These are phyloP conservation scores for Achlya hypogyna DNA, from an alignment of 352 stramenopile species.

Conservation along the genomic window DNA sequence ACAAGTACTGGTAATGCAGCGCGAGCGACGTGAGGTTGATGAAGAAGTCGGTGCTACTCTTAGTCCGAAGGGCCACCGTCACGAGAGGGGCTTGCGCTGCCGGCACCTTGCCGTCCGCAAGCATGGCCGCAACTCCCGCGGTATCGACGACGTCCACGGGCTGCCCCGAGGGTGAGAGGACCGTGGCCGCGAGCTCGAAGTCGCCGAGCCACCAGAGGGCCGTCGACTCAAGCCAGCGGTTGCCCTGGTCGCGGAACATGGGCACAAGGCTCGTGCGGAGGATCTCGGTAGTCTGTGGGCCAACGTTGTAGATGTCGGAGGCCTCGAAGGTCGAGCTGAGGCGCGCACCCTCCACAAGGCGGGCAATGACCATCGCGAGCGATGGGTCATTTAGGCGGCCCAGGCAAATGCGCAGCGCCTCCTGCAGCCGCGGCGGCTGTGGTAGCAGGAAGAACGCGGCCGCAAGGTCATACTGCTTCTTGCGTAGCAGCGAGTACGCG, in stretches of 20 bases:
- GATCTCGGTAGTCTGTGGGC: conserved; percentile 39
- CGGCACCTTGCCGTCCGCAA: neutral
- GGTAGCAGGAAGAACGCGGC: conserved; percentile 90
- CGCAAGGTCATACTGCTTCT: conserved; percentile 85
- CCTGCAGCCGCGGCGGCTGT: conserved; percentile 87
- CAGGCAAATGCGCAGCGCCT: conserved; percentile 84
- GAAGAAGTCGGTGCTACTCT: conserved; percentile 56
- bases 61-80: conserved; percentile 31
- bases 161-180: conserved; percentile 57
- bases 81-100: neutral
- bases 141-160: conserved; percentile 37
- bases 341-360: conserved; percentile 70
- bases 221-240: conserved; percentile 71
- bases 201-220: conserved; percentile 78
- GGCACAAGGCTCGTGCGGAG: conserved; percentile 62
- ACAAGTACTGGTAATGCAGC: conserved; percentile 75
- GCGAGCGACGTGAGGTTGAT: conserved; percentile 78
- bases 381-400: conserved; percentile 80
- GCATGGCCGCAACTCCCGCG: neutral
- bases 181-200: conserved; percentile 68
- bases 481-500: conserved; percentile 90
- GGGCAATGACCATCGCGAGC: conserved; percentile 83
- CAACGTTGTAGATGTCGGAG: conserved; percentile 50
- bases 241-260: conserved; percentile 42
- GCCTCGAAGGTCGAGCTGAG: neutral